phyloP scores from a whole-genome alignment of 2,329 filamentous ascomycete genomes.

The Arthrobotrys pseudoclavata region DNA sequence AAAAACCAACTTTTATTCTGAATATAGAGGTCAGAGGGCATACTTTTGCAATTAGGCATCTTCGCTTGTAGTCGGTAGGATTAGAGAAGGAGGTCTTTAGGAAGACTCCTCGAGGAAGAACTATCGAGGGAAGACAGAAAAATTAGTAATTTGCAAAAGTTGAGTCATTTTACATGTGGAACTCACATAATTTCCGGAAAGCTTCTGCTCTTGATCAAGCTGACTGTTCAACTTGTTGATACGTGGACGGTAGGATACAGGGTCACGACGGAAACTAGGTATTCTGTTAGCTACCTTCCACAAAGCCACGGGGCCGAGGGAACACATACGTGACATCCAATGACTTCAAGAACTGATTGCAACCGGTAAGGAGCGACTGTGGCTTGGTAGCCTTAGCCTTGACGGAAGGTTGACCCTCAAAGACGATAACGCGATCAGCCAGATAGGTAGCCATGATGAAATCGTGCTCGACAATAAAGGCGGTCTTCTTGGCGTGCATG shows the following conservation, averaged over 20 bases:
- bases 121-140: constrained; percentile 66
- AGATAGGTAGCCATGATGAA: constrained; percentile 94
- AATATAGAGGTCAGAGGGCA: not conserved
- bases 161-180: not conserved
- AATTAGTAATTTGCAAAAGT: constrained; percentile 37
- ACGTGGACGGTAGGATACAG: constrained; percentile 93
- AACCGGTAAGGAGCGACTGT: constrained; percentile 92
- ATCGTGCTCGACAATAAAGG: constrained; percentile 99
- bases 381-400: constrained; percentile 89
- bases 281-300: constrained; percentile 19
- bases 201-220: constrained; percentile 97
- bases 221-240: constrained; percentile 98
- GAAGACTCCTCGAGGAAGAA: constrained; percentile 95
- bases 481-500: constrained; percentile 99
- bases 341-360: constrained; percentile 96
- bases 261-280: constrained; percentile 86
- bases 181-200: constrained; percentile 89
- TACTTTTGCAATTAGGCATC: constrained; percentile 41
- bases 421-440: constrained; percentile 96
- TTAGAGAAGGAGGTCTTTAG: constrained; percentile 64
- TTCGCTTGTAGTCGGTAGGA: constrained; percentile 26
- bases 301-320: too few relatives aligned
- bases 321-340: constrained; percentile 80
- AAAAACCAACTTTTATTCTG: not conserved
- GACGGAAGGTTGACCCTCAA: constrained; percentile 92